Evolutionary conservation across 192 early-diverging fungal species (phyloP).

Genomic region (Polychytrium aggregatum): DNA sequence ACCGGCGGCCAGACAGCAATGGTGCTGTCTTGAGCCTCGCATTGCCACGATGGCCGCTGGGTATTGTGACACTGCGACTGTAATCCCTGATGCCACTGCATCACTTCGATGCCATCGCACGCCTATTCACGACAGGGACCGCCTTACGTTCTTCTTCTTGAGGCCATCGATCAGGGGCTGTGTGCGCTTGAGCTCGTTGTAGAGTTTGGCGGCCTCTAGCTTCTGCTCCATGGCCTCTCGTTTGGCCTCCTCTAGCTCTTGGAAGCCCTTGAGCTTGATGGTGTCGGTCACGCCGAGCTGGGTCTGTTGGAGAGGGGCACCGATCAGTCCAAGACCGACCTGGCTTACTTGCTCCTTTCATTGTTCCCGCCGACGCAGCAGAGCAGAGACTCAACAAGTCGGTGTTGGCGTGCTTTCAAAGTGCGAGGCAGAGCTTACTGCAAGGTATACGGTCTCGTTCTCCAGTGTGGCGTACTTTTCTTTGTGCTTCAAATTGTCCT

Average conservation of each 20-base stretch:
- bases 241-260: conserved; percentile 20
- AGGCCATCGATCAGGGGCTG: conserved; percentile 32
- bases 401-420: no score
- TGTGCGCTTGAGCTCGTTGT: conserved; percentile 21
- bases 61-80: no score
- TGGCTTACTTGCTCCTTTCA: no score
- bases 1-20: no score
- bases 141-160: conserved; percentile 30
- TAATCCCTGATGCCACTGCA: no score
- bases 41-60: no score
- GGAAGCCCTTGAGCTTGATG: conserved; percentile 23
- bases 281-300: conserved; percentile 35
- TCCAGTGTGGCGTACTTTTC: conserved; percentile 9
- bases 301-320: conserved; percentile 11
- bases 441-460: conserved; percentile 19
- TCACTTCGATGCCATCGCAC: no score
- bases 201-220: conserved; percentile 33
- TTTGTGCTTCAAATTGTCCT: conserved; percentile 22
- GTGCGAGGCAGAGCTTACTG: conserved; percentile 2
- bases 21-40: no score
- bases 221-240: conserved; percentile 34
- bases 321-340: not conserved
- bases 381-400: no score
- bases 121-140: no score
- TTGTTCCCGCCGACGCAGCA: no score